These are phyloP conservation scores for Boletus edulis DNA, from an alignment of 768 basidiomycete species.

Conservation along the genomic window DNA sequence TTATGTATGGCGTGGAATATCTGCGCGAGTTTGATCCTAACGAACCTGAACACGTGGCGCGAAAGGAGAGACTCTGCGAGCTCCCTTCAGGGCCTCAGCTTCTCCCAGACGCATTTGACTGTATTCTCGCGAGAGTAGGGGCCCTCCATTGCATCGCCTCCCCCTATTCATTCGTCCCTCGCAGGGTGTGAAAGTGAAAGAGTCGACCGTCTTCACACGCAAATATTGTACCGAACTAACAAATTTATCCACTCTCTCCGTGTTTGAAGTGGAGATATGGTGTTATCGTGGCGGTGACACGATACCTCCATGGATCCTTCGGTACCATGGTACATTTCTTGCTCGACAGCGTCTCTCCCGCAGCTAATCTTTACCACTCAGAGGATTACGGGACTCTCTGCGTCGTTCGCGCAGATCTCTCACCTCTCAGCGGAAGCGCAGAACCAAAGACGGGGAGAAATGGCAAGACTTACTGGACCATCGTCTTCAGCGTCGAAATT, in stretches of 20 bases:
- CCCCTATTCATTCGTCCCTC: slow-evolving; percentile 8
- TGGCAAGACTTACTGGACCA: slow-evolving; percentile 78
- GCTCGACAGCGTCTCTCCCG: neutral
- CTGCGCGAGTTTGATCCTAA: slow-evolving; percentile 62
- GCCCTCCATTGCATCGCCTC: neutral
- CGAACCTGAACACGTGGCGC: slow-evolving; percentile 63
- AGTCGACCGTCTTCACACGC: slow-evolving; percentile 75
- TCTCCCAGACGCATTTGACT: slow-evolving; percentile 82
- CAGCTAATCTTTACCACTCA: slow-evolving; percentile 17
- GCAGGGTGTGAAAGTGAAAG: slow-evolving; percentile 72
- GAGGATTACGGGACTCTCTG: slow-evolving; percentile 77
- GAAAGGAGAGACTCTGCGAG: slow-evolving; percentile 67
- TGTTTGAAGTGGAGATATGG: slow-evolving; percentile 85
- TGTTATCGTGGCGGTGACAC: slow-evolving; percentile 74
- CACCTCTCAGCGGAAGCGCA: slow-evolving; percentile 68
- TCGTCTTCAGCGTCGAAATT: slow-evolving; percentile 81
- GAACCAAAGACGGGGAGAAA: slow-evolving; percentile 60
- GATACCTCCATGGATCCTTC: slow-evolving; percentile 72
- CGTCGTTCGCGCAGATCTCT: slow-evolving; percentile 75
- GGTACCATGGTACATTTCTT: slow-evolving; percentile 39
- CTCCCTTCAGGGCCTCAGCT: slow-evolving; percentile 74
- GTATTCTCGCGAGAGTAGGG: slow-evolving; percentile 67
- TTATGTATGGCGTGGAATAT: slow-evolving; percentile 82
- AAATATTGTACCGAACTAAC: slow-evolving; percentile 85
- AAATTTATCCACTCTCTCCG: slow-evolving; percentile 67